Evolutionary conservation across 345 rosid genomes (phyloP).

Genomic region (Orychophragmus violaceus): DNA sequence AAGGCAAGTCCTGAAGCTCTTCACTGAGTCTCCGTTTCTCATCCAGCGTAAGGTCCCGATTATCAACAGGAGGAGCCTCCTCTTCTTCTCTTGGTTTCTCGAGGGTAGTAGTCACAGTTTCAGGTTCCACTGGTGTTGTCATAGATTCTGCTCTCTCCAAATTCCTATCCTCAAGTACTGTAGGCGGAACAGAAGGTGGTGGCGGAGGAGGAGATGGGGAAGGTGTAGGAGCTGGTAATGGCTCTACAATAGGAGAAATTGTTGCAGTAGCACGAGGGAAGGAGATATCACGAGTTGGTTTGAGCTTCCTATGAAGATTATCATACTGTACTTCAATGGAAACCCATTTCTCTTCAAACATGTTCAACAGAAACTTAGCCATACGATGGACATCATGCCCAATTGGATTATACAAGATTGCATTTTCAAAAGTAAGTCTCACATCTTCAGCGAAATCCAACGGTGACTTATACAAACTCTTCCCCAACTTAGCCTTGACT

Average conservation of each 20-base stretch:
- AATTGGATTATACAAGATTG: slow-evolving; percentile 68
- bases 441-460: slow-evolving; percentile 76
- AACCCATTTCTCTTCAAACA: slow-evolving; percentile 67
- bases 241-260: slow-evolving; percentile 9
- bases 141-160: slow-evolving; percentile 46
- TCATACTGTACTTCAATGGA: slow-evolving; percentile 39
- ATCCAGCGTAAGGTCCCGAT: slow-evolving; percentile 64
- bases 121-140: slow-evolving; percentile 34
- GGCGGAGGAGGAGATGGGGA: slow-evolving; percentile 19
- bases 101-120: slow-evolving; percentile 12
- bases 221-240: slow-evolving; percentile 20
- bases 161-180: slow-evolving; percentile 16
- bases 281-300: slow-evolving; percentile 14
- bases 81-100: slow-evolving; percentile 41
- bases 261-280: slow-evolving; percentile 15
- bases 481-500: slow-evolving; percentile 51
- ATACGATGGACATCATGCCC: slow-evolving; percentile 79
- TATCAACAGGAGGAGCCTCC: slow-evolving; percentile 30
- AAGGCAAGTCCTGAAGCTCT: slow-evolving; percentile 67
- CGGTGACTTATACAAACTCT: slow-evolving; percentile 57
- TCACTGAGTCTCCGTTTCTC: slow-evolving; percentile 77
- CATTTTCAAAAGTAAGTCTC: slow-evolving; percentile 76
- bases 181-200: not conserved
- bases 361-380: slow-evolving; percentile 53
- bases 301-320: slow-evolving; percentile 23